phyloP scores from a whole-genome alignment of 176 grass and related monocot species.

The Tillandsia leiboldiana region DNA sequence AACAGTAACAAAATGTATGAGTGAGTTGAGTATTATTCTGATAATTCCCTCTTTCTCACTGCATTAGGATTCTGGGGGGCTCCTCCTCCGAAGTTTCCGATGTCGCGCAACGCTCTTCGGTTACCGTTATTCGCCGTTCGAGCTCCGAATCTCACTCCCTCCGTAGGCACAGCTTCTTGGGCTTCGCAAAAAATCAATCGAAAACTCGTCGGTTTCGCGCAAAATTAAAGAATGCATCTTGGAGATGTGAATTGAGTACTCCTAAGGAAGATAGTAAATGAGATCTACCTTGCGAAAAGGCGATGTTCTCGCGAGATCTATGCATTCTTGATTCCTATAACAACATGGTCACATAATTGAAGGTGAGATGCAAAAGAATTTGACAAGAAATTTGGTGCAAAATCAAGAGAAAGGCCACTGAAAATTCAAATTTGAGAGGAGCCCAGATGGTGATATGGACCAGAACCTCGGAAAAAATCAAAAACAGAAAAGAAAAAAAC shows the following conservation, averaged over 20 bases:
- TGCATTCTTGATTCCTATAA: not conserved
- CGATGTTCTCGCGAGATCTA: not conserved
- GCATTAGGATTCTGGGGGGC: conserved; percentile 2
- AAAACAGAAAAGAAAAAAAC: too few relatives aligned
- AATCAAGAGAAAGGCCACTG: too few relatives aligned
- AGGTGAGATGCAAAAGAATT: not conserved
- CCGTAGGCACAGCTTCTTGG: not conserved
- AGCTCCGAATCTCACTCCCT: not conserved
- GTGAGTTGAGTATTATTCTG: not conserved
- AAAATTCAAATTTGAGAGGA: too few relatives aligned
- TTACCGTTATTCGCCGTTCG: not conserved
- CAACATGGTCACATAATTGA: not conserved
- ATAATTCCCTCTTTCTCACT: conserved; percentile 3
- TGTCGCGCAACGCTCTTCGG: conserved; percentile 2
- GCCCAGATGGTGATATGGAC: not conserved
- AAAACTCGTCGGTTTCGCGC: not conserved
- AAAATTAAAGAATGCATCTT: not conserved
- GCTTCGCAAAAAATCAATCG: not conserved
- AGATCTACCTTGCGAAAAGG: not conserved
- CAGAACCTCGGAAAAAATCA: not conserved
- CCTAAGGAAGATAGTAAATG: not conserved
- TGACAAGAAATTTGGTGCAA: too few relatives aligned
- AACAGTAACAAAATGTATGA: not conserved
- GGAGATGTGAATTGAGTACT: not conserved
- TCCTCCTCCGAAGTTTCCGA: not conserved